Evolutionary conservation across 2,329 filamentous ascomycete genomes (phyloP), one percentile per base, ranked within the genome.

Genomic region (Exserohilum rostratum): DNA sequence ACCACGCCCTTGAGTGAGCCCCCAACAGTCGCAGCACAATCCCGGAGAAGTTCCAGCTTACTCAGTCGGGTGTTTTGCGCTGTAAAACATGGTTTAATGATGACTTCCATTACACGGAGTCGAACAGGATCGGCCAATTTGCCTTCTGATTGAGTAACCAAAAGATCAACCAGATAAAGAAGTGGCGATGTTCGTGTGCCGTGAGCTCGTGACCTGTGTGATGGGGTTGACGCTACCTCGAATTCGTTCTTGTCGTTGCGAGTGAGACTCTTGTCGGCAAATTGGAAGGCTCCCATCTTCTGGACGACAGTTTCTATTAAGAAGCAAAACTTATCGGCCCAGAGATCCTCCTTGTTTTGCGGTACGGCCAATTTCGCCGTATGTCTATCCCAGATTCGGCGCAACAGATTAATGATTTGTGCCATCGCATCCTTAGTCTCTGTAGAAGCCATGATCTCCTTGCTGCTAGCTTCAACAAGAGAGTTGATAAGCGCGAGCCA

Each of bases 361-460:
- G 68, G 57, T 6, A 71, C 49, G 3, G 73, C 71, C 6, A 74
- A 48, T 31, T 73, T 66, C 11, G 68, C 61, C 3, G 79, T 80
- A 2, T 85, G 85, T 11, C 68, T 72, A 15, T 79, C 79, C 91
- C 92, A 96, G 2, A 93, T 74, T 22, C 83, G 85, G 44, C 86
- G 83, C 6, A 96, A 77, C 18, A 92, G 76, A 37, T 86, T 86
- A 45, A 93, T 82, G 18, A 92, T 81, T 37, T 85, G 82, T 18
- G 90, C 88, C 57, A 96, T 83, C 54, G 93, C 93, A 57, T 87
- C 84, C 68, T 90, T 90, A 1, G 92, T 90, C 57, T 98, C 93
- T 11, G 84, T 84, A 0, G 91, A 92, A 6, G 93, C 87, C 66
- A 93, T 96, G 64, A 99, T 89, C 74, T 99, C 95, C 75, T 96